Conservation (phyloP, 108 stramenopile species). For the Cyclotella sp. region DNA sequence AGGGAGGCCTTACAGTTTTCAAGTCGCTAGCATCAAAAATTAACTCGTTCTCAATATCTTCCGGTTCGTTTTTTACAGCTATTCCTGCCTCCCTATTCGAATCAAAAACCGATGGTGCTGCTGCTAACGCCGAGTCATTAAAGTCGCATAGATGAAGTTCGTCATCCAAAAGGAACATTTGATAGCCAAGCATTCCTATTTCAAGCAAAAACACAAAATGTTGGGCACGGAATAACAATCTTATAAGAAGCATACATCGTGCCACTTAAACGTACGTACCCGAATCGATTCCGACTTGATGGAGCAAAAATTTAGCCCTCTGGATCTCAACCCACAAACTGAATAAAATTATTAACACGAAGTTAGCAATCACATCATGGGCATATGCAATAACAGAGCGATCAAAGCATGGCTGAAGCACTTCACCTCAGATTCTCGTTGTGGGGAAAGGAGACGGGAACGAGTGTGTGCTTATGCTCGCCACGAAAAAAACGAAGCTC, state of each 20-base stretch:
- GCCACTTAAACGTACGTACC: conserved; percentile 2
- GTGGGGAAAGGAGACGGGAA: conserved; percentile 36
- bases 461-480: conserved; percentile 45
- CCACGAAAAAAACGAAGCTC: conserved; percentile 47
- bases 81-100: background rate
- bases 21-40: background rate
- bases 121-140: conserved; percentile 13
- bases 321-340: conserved; percentile 48
- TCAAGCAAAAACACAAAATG: background rate
- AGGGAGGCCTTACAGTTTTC: background rate
- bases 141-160: conserved; percentile 37
- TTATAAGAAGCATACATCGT: too few species aligned
- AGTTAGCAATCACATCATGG: too few species aligned
- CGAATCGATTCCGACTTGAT: conserved; percentile 28
- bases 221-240: too few species aligned
- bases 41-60: background rate
- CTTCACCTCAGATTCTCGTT: background rate
- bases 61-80: background rate
- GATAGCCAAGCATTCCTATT: conserved; percentile 13
- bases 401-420: background rate
- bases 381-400: too few species aligned
- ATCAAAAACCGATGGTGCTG: background rate
- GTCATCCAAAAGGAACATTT: conserved; percentile 34
- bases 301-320: conserved; percentile 36
- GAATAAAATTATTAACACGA: background rate